phyloP scores from a whole-genome alignment of 2,329 filamentous ascomycete species.

The Fonsecaea pugnacius region DNA sequence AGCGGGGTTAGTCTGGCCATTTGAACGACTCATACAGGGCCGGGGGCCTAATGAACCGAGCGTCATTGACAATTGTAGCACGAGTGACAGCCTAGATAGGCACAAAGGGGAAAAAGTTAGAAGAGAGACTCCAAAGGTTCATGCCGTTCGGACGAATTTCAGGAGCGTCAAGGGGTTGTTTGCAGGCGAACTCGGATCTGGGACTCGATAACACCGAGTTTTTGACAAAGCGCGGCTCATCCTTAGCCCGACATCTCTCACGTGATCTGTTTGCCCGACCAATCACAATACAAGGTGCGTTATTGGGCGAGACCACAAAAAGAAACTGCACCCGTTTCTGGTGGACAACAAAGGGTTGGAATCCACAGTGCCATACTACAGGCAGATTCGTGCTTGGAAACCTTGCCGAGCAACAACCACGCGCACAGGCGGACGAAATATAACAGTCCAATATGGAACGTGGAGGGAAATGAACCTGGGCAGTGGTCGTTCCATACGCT shows the following conservation, averaged over 20 bases:
- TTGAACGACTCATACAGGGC: not conserved
- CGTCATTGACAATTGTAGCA: not conserved
- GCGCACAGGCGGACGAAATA: not conserved
- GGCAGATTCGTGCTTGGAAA: not conserved
- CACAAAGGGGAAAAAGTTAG: not conserved
- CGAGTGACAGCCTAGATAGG: not conserved
- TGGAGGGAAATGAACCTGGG: not conserved
- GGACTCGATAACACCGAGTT: conserved; percentile 3
- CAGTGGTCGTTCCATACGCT: not conserved
- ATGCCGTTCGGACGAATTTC: conserved; percentile 3
- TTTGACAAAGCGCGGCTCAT: conserved; percentile 4
- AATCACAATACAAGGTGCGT: not conserved
- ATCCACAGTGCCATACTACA: not conserved
- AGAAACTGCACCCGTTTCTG: not conserved
- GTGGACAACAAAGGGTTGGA: not conserved
- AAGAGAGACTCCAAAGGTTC: not conserved
- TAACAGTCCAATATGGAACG: not conserved
- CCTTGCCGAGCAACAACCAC: not conserved
- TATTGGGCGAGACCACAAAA: not conserved
- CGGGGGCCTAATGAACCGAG: not conserved
- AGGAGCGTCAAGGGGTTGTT: conserved; percentile 2
- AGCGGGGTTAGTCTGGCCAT: not conserved
- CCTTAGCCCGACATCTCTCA: not conserved
- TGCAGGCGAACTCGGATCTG: conserved; percentile 14
- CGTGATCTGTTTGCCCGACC: not conserved